Evolutionary conservation across 139 green algal species (phyloP), one percentile per base, ranked within the genome.

Genomic region (Picochlorum sp.): DNA sequence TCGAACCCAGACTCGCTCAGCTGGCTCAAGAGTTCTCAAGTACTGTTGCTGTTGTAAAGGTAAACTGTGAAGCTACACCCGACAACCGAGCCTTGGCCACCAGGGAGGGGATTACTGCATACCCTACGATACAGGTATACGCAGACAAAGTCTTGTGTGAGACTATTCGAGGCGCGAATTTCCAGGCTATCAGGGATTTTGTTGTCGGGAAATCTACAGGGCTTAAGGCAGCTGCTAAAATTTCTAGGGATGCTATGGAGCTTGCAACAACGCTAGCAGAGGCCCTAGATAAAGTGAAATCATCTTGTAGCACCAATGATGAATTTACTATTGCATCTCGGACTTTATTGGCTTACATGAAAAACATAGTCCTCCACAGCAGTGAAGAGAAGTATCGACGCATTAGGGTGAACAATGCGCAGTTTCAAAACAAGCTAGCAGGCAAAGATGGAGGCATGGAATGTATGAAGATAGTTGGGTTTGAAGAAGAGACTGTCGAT

Each of bases 81-180:
- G 58, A 31, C 43, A 77, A 77, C 52, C 30, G 45, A 29, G 43
- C 25, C 1, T 68, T 77, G 40, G 65, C 70, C 2, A 7, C n/a
- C 10, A 18, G 30, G 7, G 4, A 25, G 5, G n/a, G 24, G 8
- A 44, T 77, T 26, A 9, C 28, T 14, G 66, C 54, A 26, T 75
- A 70, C 47, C 70, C 69, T 28, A 77, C 69, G 6, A 61, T 77
- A 33, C 53, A 77, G 16, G 18, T 77, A 3, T 70, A 67, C 40
- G 24, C 33, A 2, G 29, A 25, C n/a, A 40, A 35, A 20, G 18
- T 16, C 12, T 35, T 35, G 55, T 56, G 64, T 25, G 68, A 18
- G 1, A 39, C 58, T 39, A 22, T 69, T 7, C 25, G 36, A 16
- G 69, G 69, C 14, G 69, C 63, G 28, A 50, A 74, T 50, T 55